phyloP scores from a whole-genome alignment of 306 rosid genomes.

The Elaeagnus macrophylla region DNA sequence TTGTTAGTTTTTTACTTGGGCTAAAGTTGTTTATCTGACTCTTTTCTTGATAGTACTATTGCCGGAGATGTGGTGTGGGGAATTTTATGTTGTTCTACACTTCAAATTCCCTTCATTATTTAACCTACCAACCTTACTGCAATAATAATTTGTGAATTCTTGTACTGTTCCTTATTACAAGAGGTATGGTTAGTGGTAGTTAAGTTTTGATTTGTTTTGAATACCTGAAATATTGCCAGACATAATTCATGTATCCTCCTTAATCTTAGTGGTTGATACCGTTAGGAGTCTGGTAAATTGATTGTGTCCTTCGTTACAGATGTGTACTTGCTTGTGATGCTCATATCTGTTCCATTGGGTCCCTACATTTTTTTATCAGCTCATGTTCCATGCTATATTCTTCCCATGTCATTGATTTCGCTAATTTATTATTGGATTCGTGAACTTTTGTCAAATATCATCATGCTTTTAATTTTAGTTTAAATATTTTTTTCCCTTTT shows the following conservation, averaged over 20 bases:
- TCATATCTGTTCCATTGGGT: conserved; percentile 38
- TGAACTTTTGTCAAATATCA: too few relatives aligned
- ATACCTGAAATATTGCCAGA: conserved; percentile 18
- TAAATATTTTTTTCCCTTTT: too few relatives aligned
- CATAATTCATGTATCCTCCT: conserved; percentile 48
- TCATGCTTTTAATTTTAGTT: too few relatives aligned
- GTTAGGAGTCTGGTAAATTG: conserved; percentile 36
- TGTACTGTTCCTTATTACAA: not conserved
- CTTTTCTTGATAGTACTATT: not conserved
- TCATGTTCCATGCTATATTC: too few relatives aligned
- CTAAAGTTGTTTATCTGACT: not conserved
- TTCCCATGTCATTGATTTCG: too few relatives aligned
- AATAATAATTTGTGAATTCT: conserved; percentile 8
- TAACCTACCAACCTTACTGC: conserved; percentile 21
- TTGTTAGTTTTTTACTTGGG: not conserved
- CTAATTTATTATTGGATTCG: too few relatives aligned
- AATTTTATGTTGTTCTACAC: conserved; percentile 13
- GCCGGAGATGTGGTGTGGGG: conserved; percentile 38
- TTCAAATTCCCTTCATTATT: conserved; percentile 42
- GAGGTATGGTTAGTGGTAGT: not conserved
- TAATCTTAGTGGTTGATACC: conserved; percentile 22
- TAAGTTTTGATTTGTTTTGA: not conserved
- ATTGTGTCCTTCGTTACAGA: conserved; percentile 36
- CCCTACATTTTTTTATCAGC: not conserved
- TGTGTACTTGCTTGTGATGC: conserved; percentile 21